These are phyloP conservation scores for Pestalotiopsis fici DNA, from an alignment of 2,329 filamentous ascomycete species.

Conservation along the genomic window DNA sequence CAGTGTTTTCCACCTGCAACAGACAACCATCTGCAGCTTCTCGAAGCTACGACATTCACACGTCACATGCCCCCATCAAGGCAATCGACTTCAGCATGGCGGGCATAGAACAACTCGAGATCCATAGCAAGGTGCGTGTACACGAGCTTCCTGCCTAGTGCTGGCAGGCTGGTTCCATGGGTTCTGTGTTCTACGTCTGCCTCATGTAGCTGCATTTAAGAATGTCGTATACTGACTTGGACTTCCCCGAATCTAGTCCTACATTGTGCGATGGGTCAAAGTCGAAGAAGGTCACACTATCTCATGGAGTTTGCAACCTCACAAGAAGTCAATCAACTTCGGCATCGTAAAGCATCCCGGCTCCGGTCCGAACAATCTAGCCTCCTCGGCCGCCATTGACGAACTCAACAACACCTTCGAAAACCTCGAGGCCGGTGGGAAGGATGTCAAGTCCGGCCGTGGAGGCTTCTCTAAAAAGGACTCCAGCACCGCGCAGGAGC, in stretches of 20 bases:
- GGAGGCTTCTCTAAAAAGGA: conserved; percentile 56
- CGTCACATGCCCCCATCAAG: not conserved
- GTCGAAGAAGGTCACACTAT: conserved; percentile 89
- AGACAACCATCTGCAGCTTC: not conserved
- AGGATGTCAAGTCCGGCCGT: conserved; percentile 40
- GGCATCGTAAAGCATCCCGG: conserved; percentile 97
- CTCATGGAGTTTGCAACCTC: conserved; percentile 95
- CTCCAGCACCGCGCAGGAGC: conserved; percentile 59
- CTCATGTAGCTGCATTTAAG: too few relatives aligned
- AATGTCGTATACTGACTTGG: not conserved
- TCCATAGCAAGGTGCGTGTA: conserved; percentile 85
- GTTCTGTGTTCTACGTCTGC: not conserved
- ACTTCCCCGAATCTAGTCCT: conserved; percentile 63
- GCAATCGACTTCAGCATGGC: conserved; percentile 61
- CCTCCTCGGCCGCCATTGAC: conserved; percentile 38
- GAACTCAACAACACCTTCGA: conserved; percentile 49
- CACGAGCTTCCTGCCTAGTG: not conserved
- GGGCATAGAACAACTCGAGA: conserved; percentile 93
- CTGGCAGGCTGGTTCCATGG: not conserved
- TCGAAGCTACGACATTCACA: not conserved
- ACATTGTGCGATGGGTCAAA: conserved; percentile 96
- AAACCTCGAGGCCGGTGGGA: conserved; percentile 33
- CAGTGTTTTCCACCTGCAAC: not conserved
- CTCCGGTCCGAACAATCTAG: conserved; percentile 56
- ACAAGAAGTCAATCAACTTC: conserved; percentile 98